Percentiles rank a stretch among this genome's conserved stretches.
Evolutionary conservation across 2,329 filamentous ascomycete species (phyloP).

Genomic region (Phyllosticta citriasiana): DNA sequence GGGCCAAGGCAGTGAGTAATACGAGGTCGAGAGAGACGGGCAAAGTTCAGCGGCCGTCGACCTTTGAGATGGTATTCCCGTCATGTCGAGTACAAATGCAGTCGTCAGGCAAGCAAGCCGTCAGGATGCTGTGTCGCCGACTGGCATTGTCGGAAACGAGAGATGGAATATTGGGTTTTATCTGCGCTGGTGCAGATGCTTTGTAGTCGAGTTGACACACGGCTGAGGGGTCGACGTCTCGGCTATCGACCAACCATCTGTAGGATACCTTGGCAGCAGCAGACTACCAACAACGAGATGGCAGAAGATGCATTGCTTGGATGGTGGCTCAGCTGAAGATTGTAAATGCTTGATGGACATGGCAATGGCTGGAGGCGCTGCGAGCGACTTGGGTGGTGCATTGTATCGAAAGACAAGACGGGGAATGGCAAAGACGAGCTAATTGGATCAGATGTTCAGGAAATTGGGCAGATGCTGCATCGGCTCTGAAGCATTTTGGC

Average conservation of each 20-base stretch:
- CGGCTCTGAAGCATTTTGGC: background rate
- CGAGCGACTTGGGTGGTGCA: background rate
- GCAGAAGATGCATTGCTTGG: background rate
- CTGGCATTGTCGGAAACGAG: background rate
- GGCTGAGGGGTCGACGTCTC: background rate
- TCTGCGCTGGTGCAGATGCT: background rate
- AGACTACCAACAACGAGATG: background rate
- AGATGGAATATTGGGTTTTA: background rate
- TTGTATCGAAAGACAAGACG: background rate
- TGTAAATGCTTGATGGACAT: background rate
- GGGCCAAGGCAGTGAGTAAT: background rate
- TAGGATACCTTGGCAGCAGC: background rate
- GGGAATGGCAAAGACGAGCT: background rate
- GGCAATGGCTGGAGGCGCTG: background rate
- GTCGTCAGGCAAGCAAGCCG: background rate
- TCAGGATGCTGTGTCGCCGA: background rate
- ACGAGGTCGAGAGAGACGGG: background rate
- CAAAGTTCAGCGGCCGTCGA: background rate
- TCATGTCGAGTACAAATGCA: background rate
- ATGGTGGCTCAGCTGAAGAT: background rate
- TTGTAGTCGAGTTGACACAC: background rate
- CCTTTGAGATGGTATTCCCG: background rate
- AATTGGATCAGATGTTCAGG: background rate
- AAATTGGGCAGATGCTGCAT: background rate
- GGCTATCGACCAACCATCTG: background rate